phyloP scores from a whole-genome alignment of 2,329 filamentous ascomycete species.

The Cercospora sp. region DNA sequence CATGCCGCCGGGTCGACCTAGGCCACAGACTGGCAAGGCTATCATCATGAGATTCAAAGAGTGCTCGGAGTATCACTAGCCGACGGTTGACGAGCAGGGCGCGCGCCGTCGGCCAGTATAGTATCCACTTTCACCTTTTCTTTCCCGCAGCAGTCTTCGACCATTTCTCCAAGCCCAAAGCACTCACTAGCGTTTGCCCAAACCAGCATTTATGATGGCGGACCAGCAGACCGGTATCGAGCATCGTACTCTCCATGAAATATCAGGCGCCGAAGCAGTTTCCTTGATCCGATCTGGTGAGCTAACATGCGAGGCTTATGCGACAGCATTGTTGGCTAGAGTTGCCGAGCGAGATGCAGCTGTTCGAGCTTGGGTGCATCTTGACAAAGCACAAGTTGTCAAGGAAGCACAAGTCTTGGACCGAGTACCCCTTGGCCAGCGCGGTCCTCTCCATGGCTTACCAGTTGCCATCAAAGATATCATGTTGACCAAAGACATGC shows the following conservation, averaged over 20 bases:
- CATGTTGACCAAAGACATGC: conserved; percentile 59
- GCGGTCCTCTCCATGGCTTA: conserved; percentile 59
- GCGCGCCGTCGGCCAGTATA: background rate
- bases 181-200: background rate
- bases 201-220: background rate
- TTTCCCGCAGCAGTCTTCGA: background rate
- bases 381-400: conserved; percentile 49
- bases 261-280: background rate
- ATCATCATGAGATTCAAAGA: background rate
- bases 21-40: background rate
- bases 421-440: conserved; percentile 44
- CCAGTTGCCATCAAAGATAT: conserved; percentile 61
- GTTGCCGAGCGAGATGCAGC: conserved; percentile 47
- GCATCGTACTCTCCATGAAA: background rate
- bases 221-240: background rate
- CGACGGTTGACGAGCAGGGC: background rate
- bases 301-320: conserved; percentile 53
- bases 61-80: background rate
- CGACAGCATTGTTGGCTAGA: conserved; percentile 47
- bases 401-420: conserved; percentile 43
- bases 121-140: background rate
- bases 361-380: conserved; percentile 54
- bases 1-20: background rate
- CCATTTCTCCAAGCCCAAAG: background rate
- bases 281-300: conserved; percentile 40